Evolutionary conservation across 768 basidiomycete species (phyloP), one percentile per base, ranked within the genome.

Genomic region (Lactarius sanguifluus): DNA sequence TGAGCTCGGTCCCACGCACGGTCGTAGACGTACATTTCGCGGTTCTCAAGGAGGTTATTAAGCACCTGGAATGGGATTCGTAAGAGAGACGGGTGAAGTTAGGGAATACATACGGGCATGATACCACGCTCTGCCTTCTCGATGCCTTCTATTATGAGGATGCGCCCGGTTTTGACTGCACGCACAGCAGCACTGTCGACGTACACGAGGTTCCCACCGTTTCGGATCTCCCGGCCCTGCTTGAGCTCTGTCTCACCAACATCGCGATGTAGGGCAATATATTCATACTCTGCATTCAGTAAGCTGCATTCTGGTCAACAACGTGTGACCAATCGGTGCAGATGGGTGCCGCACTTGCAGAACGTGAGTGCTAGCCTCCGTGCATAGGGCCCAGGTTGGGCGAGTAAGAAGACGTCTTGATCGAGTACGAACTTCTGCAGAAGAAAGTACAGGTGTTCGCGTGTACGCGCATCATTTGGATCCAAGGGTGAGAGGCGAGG

Each of bases 61-160:
- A 89, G 77, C 18, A 88, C 66, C 76, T 75, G 50, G 10, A 20
- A 5, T 25, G 0, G 34, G 13, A 13, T 50, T 38, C 25, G 25
- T 55, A 5, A 34, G 2, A 16, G 54, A 30, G 28, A 43, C n/a
- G 9, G 16, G 40, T 7, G 32, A 64, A 65, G n/a, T 25, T 5
- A 18, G 20, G 13, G 28, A 15, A 30, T 2, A 76, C 83, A 36
- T 72, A 86, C 85, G 18, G 87, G 87, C 86, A 88, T 88, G 32
- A 88, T 89, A 34, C 87, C 87, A 28, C 87, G 81, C 70, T 88
- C 87, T 7, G 87, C 87, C 74, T 88, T 88, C 73, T 89, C 87
- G 72, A 88, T 85, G 23, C 87, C 87, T 72, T 89, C 87, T 57
- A 88, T 74, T 58, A 89, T 87, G 30, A 89, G 78, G 30, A 89